Evolutionary conservation across 2,329 filamentous ascomycete species (phyloP), one percentile per base, ranked within the genome.

Genomic region (Ophiosphaerella korrae): DNA sequence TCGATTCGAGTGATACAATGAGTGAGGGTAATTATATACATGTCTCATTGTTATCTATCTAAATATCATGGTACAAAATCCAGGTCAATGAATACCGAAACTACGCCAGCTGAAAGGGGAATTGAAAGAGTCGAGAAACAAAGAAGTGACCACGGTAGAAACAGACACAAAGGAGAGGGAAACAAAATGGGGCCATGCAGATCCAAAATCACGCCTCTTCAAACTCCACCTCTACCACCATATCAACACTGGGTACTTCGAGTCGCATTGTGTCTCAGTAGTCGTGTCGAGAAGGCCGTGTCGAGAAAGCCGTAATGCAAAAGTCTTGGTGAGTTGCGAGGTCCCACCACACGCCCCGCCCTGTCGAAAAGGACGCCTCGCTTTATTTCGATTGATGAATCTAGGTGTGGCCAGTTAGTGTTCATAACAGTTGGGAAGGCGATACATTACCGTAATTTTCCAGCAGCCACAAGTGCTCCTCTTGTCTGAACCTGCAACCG

Each of bases 311-410:
- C 4, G 9, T 23, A 6, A 12, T 39, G 9, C 3, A 42, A 40
- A 16, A 29, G n/a, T 45, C 13, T 31, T 44, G 29, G 21, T 21
- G 11, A 36, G 46, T 14, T 43, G 52, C 48, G 46, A 52, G 41
- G 55, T 54, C 53, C 50, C 44, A 54, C 50, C 41, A 58, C 50
- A 44, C 39, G 32, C 48, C 50, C 55, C 57, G 52, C 55, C 48
- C 50, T 56, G 49, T 48, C 48, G 52, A 53, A 40, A 52, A 58
- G 52, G 50, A 58, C 50, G 54, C 52, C 55, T 45, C 40, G 47
- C 42, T 50, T 51, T 51, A 33, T 56, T 52, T 21, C 14, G 21
- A 23, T 37, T 9, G 21, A 32, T 33, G 11, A 43, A 31, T 29
- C 34, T 53, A 16, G 38, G n/a, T 32, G 8, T 42, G 33, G 37